These are phyloP conservation scores for Rhizophagus prolifer DNA, from an alignment of 192 early-diverging fungal genomes.

Conservation along the genomic window DNA sequence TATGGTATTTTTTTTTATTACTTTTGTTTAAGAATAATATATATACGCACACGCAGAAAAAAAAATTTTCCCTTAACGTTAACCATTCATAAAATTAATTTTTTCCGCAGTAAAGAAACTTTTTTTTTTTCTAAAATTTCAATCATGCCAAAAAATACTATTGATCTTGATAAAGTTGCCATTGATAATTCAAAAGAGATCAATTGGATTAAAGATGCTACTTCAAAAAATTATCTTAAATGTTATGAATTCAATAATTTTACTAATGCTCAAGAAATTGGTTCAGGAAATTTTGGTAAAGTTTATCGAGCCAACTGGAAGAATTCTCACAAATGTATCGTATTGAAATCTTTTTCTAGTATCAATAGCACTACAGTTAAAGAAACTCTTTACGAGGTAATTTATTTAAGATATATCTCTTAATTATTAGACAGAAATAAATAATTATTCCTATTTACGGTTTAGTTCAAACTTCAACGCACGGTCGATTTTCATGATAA, in stretches of 20 bases:
- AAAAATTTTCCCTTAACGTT: no score
- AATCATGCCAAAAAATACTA: no score
- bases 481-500: not conserved
- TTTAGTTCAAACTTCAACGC: not conserved
- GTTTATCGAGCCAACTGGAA: not conserved
- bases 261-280: not conserved
- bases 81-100: no score
- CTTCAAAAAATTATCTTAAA: not conserved
- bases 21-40: no score
- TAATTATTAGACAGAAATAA: no score
- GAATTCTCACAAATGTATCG: not conserved
- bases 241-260: not conserved
- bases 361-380: not conserved
- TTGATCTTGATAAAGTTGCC: no score
- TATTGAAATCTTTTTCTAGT: not conserved
- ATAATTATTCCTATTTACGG: no score
- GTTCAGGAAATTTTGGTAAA: not conserved
- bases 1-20: no score
- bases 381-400: not conserved
- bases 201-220: not conserved
- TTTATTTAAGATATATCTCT: no score
- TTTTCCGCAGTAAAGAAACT: no score
- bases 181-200: not conserved
- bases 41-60: no score
- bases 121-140: no score